Base-by-base conservation (phyloP, 2,329 filamentous ascomycete species). In the Nannizziopsis barbatae region DNA sequence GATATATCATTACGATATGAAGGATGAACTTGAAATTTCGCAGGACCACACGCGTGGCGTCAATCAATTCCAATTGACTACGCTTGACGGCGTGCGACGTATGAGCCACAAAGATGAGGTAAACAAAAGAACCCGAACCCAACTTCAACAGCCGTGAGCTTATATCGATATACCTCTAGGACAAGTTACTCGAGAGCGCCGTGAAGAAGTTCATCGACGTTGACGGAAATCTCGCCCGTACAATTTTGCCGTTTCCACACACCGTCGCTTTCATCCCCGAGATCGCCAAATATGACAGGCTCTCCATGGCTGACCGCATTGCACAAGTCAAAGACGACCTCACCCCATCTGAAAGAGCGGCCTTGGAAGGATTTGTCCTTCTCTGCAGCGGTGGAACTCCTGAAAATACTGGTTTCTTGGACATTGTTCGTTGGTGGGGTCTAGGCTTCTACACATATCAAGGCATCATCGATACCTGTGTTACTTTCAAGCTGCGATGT, bases 271-370 rank as follows among this genome's bases (percentile, higher is more conserved):
- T 31, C 12, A 45, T 37, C 22, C 43, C 43, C 43, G 43, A 45
- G 9, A 15, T 45, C 33, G 33, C 43, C 9, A 45, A 37, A 8
- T 45, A 35, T 32, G 43, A 45, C 43, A 37, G 31, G n/a, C 43
- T 45, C 33, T 45, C 43, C 33, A 38, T 45, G 43, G 32, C 43
- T 5, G 43, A 45, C 18, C 43, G 43, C 17, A 45, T 45, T 18
- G 43, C 37, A 18, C 43, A 45, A 30, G 30, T 45, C 18, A 37
- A 38, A 15, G 33, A 38, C 20, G 43, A 45, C 18, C 43, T 45
- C 30, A 45, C 43, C 3, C 43, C 43, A 14, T 17, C 32, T 10
- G 43, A 45, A 14, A 45, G 30, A 10, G 43, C 43, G n/a, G 33
- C 20, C 27, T 18, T 45, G 33, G 33, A 45, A 38, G 35, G 32